Evolutionary conservation across 2,329 filamentous ascomycete genomes (phyloP).

Genomic region (Aspergillus sp.): DNA sequence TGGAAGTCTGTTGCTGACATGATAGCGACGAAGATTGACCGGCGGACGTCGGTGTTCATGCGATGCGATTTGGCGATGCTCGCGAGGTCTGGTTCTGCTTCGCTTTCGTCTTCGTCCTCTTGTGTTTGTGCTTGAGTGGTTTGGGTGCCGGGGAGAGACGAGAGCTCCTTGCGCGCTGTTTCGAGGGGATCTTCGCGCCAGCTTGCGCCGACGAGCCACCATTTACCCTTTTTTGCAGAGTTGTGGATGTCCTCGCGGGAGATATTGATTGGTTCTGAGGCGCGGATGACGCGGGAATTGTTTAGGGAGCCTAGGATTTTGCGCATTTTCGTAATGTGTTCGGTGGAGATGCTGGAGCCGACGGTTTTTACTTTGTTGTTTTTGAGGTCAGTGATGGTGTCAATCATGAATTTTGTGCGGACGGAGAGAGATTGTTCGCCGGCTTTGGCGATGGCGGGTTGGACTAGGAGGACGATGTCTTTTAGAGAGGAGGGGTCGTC

Average conservation of each 20-base stretch:
- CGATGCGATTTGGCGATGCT: slow-evolving; percentile 72
- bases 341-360: slow-evolving; percentile 65
- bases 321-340: slow-evolving; percentile 82
- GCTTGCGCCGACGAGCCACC: slow-evolving; percentile 98
- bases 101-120: slow-evolving; percentile 20
- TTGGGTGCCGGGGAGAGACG: slow-evolving; percentile 9
- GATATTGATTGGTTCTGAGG: slow-evolving; percentile 74
- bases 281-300: slow-evolving; percentile 55
- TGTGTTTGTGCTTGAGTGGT: slow-evolving; percentile 2
- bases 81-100: slow-evolving; percentile 55
- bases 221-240: slow-evolving; percentile 82
- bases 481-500: slow-evolving; percentile 86
- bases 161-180: slow-evolving; percentile 27
- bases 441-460: slow-evolving; percentile 60
- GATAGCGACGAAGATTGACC: slow-evolving; percentile 88
- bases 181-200: slow-evolving; percentile 52
- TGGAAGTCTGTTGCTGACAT: slow-evolving; percentile 78
- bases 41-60: slow-evolving; percentile 78
- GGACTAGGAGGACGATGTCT: slow-evolving; percentile 75
- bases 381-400: slow-evolving; percentile 88
- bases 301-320: slow-evolving; percentile 78
- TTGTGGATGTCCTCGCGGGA: slow-evolving; percentile 75
- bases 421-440: slow-evolving; percentile 70
- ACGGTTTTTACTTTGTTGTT: slow-evolving; percentile 82
- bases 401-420: slow-evolving; percentile 94